Evolutionary conservation across 495 filamentous ascomycete species (phyloP).

Genomic region (Symbiotaphrina buchneri): DNA sequence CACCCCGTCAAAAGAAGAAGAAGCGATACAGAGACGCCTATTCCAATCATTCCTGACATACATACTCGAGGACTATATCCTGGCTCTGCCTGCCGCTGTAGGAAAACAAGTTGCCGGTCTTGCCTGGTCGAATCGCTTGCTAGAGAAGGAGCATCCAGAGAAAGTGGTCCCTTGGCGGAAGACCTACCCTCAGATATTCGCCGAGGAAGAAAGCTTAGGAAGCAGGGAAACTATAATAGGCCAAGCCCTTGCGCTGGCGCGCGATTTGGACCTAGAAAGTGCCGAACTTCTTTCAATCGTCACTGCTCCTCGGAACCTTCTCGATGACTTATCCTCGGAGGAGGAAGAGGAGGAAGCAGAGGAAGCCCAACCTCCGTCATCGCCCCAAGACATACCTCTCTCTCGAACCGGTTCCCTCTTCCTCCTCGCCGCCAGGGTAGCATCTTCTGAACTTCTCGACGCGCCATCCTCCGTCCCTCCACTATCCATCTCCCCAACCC

Average conservation of each 20-base stretch:
- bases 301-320: conserved; percentile 13
- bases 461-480: conserved; percentile 10
- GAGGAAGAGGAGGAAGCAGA: conserved; percentile 11
- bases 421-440: conserved; percentile 28
- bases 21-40: conserved; percentile 37
- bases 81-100: conserved; percentile 15
- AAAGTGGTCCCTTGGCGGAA: conserved; percentile 27
- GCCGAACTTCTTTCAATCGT: conserved; percentile 6
- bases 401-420: conserved; percentile 48
- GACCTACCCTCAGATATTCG: conserved; percentile 39
- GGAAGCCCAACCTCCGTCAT: conserved; percentile 16
- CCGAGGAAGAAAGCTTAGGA: conserved; percentile 26
- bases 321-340: conserved; percentile 13
- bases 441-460: conserved; percentile 28
- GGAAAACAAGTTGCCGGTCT: conserved; percentile 39
- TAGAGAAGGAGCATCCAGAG: conserved; percentile 46
- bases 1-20: conserved; percentile 26
- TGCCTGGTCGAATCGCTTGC: conserved; percentile 52
- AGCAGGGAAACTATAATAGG: conserved; percentile 50
- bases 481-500: conserved; percentile 40
- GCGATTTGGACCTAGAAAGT: conserved; percentile 34
- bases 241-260: conserved; percentile 49
- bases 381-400: conserved; percentile 42
- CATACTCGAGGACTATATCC: conserved; percentile 58
- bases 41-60: conserved; percentile 76